phyloP scores from a whole-genome alignment of 2,329 filamentous ascomycete species.

The Cladosporium sp. region DNA sequence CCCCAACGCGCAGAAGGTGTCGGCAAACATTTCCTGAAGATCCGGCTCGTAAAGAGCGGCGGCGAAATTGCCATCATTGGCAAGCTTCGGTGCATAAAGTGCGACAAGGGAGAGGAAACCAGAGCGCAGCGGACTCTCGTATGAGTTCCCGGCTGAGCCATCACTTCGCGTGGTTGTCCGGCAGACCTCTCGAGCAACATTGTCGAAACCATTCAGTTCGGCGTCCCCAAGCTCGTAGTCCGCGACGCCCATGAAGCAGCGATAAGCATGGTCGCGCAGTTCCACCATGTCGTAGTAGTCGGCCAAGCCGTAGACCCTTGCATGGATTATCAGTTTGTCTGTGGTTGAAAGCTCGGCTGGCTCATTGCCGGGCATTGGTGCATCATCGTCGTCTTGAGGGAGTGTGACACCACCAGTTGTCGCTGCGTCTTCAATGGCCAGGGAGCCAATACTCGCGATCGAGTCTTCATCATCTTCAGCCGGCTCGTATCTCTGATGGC shows the following conservation, averaged over 20 bases:
- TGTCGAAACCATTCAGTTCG: constrained; percentile 18
- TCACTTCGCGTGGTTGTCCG: neutral
- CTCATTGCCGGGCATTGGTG: neutral
- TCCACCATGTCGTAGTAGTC: constrained; percentile 24
- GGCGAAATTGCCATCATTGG: constrained; percentile 9
- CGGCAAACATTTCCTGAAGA: constrained; percentile 1
- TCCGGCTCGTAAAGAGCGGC: neutral
- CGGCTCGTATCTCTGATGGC: neutral
- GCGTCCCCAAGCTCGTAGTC: neutral
- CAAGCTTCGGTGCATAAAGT: constrained; percentile 27
- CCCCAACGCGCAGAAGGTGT: neutral
- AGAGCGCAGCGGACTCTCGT: neutral
- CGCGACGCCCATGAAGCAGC: constrained; percentile 11
- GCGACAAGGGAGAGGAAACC: constrained; percentile 26
- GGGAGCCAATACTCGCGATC: neutral
- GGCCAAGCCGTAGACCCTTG: constrained; percentile 21
- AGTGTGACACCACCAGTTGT: neutral
- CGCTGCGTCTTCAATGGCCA: neutral
- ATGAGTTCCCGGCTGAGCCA: neutral
- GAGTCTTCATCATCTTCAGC: neutral
- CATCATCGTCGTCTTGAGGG: neutral
- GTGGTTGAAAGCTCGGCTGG: neutral
- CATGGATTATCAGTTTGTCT: constrained; percentile 20
- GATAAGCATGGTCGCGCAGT: constrained; percentile 17
- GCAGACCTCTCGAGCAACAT: constrained; percentile 21